Evolutionary conservation across 1,284 basidiomycete species (phyloP).

Genomic region (Ustanciosporium gigantosporum): DNA sequence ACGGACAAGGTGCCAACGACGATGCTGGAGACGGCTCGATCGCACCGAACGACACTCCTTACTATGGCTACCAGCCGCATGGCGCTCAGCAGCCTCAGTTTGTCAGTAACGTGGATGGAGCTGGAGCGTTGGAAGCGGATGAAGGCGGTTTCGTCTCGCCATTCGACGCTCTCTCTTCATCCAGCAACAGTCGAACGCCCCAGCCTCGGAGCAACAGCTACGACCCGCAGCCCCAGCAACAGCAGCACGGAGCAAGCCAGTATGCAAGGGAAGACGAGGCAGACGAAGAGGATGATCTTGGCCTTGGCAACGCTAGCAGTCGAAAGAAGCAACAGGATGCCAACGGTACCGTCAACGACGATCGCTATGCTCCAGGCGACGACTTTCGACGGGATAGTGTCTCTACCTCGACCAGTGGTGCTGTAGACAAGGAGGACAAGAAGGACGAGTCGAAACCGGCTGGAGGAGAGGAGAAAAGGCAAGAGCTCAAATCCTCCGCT

Average conservation of each 20-base stretch:
- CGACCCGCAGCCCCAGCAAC: constrained; percentile 3
- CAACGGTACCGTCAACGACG: constrained; percentile 7
- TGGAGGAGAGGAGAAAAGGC: constrained; percentile 14
- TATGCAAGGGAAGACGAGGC: constrained; percentile 45
- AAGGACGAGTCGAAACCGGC: constrained; percentile 10
- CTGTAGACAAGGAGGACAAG: constrained; percentile 7
- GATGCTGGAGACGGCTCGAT: constrained; percentile 1
- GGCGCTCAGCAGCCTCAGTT: constrained; percentile 49
- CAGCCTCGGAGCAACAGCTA: constrained; percentile 32
- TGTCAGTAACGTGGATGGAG: constrained; percentile 55
- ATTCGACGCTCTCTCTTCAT: constrained; percentile 71
- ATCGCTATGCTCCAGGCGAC: constrained; percentile 7
- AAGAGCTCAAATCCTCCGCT: constrained; percentile 47
- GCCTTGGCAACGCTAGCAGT: constrained; percentile 74
- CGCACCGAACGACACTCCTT: constrained; percentile 22
- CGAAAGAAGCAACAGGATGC: constrained; percentile 7
- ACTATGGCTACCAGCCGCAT: constrained; percentile 51
- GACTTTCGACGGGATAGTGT: constrained; percentile 11
- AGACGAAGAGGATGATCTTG: constrained; percentile 80
- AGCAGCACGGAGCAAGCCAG: constrained; percentile 4
- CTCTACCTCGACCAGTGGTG: constrained; percentile 9
- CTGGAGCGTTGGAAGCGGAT: constrained; percentile 29
- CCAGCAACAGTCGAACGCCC: constrained; percentile 12
- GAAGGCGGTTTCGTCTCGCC: constrained; percentile 73
- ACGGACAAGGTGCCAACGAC: constrained; percentile 1